These are phyloP conservation scores for Cyclotella baltica DNA, from an alignment of 108 stramenopile species.

Conservation along the genomic window DNA sequence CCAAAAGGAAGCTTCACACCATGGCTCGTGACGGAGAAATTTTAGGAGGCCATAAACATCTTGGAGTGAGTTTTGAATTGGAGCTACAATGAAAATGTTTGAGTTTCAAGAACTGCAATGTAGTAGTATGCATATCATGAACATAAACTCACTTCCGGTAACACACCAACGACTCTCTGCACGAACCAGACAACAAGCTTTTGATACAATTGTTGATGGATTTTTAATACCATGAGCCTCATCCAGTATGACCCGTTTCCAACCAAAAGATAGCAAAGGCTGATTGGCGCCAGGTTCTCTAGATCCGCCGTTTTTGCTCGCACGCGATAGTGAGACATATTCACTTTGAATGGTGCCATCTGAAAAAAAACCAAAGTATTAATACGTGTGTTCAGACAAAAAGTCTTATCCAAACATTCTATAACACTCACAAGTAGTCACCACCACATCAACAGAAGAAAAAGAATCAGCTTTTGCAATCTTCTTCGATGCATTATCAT, in stretches of 20 bases:
- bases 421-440: slow-evolving; percentile 69
- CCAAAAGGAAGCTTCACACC: slow-evolving; percentile 81
- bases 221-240: slow-evolving; percentile 87
- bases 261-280: slow-evolving; percentile 54
- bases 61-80: slow-evolving; percentile 83
- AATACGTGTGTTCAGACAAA: not conserved
- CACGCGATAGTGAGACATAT: slow-evolving; percentile 27
- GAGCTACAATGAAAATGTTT: slow-evolving; percentile 39
- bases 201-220: slow-evolving; percentile 69
- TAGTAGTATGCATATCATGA: not conserved
- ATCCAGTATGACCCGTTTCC: slow-evolving; percentile 83
- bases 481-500: slow-evolving; percentile 54
- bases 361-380: not conserved
- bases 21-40: slow-evolving; percentile 86
- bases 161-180: slow-evolving; percentile 83
- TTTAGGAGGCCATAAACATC: slow-evolving; percentile 83
- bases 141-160: slow-evolving; percentile 62
- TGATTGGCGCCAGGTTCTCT: slow-evolving; percentile 20
- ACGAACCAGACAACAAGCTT: slow-evolving; percentile 68
- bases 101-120: not conserved
- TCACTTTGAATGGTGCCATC: slow-evolving; percentile 58
- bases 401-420: not conserved
- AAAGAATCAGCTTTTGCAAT: slow-evolving; percentile 30
- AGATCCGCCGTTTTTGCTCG: slow-evolving; percentile 14
- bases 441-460: slow-evolving; percentile 73